Conservation (phyloP, 176 grass and related monocot species). For the Avena sativa region DNA sequence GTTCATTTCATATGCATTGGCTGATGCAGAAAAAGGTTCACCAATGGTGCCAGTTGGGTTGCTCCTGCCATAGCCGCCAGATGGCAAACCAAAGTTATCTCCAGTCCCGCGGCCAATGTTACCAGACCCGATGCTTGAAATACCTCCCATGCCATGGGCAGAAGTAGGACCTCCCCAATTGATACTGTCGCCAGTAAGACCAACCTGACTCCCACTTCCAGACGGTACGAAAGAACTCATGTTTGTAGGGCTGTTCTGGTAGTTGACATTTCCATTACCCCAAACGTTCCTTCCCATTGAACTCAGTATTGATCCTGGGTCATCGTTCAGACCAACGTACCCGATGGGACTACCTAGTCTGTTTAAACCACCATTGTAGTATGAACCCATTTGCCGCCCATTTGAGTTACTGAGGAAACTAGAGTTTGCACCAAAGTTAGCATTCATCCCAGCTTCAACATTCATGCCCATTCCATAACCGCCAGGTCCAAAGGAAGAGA, state of each 20-base stretch:
- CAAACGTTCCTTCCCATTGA: conserved; percentile 80
- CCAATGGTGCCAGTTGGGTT: conserved; percentile 61
- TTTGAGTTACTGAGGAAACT: conserved; percentile 64
- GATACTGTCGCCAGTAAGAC: conserved; percentile 47
- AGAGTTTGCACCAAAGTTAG: conserved; percentile 59
- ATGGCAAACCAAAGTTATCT: conserved; percentile 64
- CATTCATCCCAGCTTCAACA: conserved; percentile 60
- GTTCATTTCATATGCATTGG: conserved; percentile 63
- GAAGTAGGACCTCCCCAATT: conserved; percentile 63
- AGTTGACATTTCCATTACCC: conserved; percentile 65
- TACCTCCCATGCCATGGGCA: conserved; percentile 53
- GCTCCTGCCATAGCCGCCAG: conserved; percentile 59
- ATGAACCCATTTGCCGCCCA: conserved; percentile 69
- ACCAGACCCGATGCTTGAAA: conserved; percentile 44
- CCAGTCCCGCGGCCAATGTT: conserved; percentile 54
- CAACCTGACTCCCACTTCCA: conserved; percentile 48
- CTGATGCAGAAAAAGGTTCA: conserved; percentile 57
- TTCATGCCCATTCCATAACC: conserved; percentile 80
- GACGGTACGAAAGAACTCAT: conserved; percentile 69
- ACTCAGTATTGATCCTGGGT: conserved; percentile 71
- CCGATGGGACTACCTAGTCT: conserved; percentile 62
- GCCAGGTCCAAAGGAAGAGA: conserved; percentile 71
- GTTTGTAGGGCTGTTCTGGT: conserved; percentile 55
- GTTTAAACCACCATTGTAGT: conserved; percentile 71
- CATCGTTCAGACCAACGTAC: conserved; percentile 69